Conservation (phyloP, 2,329 filamentous ascomycete genomes). For the Venturia aucupariae region DNA sequence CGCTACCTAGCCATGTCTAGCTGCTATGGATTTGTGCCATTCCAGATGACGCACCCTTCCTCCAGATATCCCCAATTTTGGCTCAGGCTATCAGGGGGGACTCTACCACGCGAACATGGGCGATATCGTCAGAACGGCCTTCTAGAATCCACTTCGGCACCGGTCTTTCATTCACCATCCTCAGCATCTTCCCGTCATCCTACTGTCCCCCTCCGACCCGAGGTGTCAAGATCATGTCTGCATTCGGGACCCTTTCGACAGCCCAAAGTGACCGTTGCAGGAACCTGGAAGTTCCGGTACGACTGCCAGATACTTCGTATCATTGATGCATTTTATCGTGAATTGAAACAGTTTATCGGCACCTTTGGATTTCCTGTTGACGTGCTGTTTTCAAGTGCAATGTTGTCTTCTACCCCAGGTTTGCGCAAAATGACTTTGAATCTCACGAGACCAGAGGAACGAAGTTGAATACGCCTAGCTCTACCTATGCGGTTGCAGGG, state of each 20-base stretch:
- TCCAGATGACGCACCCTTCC: not conserved
- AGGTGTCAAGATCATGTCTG: not conserved
- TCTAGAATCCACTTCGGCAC: not conserved
- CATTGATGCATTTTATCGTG: too few species aligned
- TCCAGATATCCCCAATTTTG: not conserved
- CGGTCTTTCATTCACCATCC: not conserved
- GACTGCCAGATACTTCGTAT: too few species aligned
- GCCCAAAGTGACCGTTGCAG: too few species aligned
- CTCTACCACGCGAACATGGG: not conserved
- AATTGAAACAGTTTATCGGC: too few species aligned
- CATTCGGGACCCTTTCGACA: not conserved
- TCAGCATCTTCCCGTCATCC: not conserved
- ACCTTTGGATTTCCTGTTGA: too few species aligned
- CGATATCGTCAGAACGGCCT: not conserved
- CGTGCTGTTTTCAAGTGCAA: too few species aligned
- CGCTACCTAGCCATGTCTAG: not conserved
- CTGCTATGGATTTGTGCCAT: not conserved
- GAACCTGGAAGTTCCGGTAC: too few species aligned
- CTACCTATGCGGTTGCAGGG: too few species aligned
- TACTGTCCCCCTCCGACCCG: not conserved
- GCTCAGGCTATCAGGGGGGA: not conserved
- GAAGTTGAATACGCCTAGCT: too few species aligned
- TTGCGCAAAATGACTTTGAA: too few species aligned
- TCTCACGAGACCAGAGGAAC: too few species aligned
- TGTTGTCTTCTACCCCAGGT: too few species aligned